Evolutionary conservation across 257 asterid genomes (phyloP).

Genomic region (Paraleonurus japonicus): DNA sequence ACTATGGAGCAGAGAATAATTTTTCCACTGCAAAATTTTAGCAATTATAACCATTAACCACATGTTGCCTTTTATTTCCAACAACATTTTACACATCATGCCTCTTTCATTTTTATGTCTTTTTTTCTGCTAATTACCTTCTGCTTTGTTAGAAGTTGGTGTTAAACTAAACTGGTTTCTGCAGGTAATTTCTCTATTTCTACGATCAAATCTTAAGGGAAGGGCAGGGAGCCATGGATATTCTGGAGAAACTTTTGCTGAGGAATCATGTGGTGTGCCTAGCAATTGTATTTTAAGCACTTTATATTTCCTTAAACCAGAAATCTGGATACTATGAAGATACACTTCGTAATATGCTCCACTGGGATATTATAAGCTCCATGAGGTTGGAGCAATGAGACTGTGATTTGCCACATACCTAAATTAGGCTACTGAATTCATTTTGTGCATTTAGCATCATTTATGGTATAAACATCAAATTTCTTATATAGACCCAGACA

Average conservation of each 20-base stretch:
- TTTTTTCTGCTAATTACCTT: slow-evolving; percentile 18
- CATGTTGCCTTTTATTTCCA: background rate
- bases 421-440: slow-evolving; percentile 23
- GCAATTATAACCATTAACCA: slow-evolving; percentile 18
- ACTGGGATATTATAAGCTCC: slow-evolving; percentile 9
- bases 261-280: slow-evolving; percentile 60
- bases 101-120: slow-evolving; percentile 16
- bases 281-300: slow-evolving; percentile 23
- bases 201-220: slow-evolving; percentile 63
- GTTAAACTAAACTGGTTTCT: slow-evolving; percentile 28
- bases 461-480: background rate
- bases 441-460: slow-evolving; percentile 15
- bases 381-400: slow-evolving; percentile 12
- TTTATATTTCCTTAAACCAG: slow-evolving; percentile 16
- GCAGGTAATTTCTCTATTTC: slow-evolving; percentile 83
- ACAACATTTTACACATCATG: slow-evolving; percentile 5
- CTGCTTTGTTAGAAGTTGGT: slow-evolving; percentile 3
- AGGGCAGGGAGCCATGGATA: slow-evolving; percentile 34
- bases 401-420: slow-evolving; percentile 8
- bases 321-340: background rate
- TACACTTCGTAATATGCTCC: slow-evolving; percentile 2
- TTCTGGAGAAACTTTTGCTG: slow-evolving; percentile 43
- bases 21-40: slow-evolving; percentile 7
- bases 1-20: slow-evolving; percentile 5
- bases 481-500: slow-evolving; percentile 19